Conservation (phyloP, 371 early-diverging fungal genomes). For the Vairimorpha necatrix region DNA sequence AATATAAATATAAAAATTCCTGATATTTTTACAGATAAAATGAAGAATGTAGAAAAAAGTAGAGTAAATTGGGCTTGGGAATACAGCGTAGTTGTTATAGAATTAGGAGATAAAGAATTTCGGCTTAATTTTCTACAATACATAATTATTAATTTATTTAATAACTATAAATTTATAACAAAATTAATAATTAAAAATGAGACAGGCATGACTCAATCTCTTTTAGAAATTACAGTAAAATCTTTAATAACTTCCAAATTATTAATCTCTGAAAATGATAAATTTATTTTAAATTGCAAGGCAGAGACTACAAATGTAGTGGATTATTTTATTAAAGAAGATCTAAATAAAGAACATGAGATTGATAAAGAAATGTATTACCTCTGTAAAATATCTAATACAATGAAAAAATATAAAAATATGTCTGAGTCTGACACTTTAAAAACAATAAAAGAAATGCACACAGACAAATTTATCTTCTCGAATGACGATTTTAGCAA, state of each 20-base stretch:
- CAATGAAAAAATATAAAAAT: slow-evolving; percentile 28
- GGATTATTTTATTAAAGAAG: slow-evolving; percentile 26
- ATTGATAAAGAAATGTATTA: slow-evolving; percentile 20
- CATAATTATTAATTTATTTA: slow-evolving; percentile 19
- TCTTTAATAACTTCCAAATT: slow-evolving; percentile 1
- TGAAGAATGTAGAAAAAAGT: background rate
- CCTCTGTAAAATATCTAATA: slow-evolving; percentile 24
- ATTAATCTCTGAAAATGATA: background rate
- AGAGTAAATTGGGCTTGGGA: slow-evolving; percentile 22
- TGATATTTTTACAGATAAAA: background rate
- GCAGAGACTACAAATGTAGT: background rate
- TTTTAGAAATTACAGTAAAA: background rate
- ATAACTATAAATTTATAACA: background rate
- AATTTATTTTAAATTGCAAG: background rate
- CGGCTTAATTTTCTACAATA: background rate
- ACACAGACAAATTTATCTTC: slow-evolving; percentile 14
- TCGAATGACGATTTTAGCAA: slow-evolving; percentile 2
- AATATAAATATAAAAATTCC: slow-evolving; percentile 6
- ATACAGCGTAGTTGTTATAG: slow-evolving; percentile 10
- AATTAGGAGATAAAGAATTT: background rate
- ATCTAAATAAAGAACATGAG: slow-evolving; percentile 5
- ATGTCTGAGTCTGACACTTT: background rate
- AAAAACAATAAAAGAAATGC: background rate
- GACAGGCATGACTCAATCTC: background rate
- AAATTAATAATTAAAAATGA: background rate